Evolutionary conservation across 2,329 filamentous ascomycete species (phyloP).

Genomic region (Fonsecaea pugnacius): DNA sequence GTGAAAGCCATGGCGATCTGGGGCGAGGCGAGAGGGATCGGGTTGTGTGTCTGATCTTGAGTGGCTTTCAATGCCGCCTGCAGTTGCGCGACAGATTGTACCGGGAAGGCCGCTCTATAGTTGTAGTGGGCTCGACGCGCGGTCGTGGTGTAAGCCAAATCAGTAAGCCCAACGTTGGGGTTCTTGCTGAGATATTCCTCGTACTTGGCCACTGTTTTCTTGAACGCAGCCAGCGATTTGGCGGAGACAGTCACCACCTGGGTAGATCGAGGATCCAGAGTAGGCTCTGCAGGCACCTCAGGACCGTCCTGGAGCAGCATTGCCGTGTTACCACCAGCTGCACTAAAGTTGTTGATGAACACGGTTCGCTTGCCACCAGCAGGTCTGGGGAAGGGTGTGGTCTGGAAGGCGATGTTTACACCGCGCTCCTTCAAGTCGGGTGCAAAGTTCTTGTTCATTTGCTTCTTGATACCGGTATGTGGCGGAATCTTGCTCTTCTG

Average conservation of each 20-base stretch:
- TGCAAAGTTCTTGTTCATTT: constrained; percentile 44
- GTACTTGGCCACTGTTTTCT: constrained; percentile 61
- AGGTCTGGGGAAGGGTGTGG: constrained; percentile 42
- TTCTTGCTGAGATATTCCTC: constrained; percentile 60
- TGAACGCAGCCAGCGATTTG: constrained; percentile 55
- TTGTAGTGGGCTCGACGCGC: constrained; percentile 57
- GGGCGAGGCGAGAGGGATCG: constrained; percentile 40
- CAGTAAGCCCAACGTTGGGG: constrained; percentile 56
- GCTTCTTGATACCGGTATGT: constrained; percentile 68
- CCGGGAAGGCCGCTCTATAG: constrained; percentile 43
- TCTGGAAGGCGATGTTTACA: constrained; percentile 52
- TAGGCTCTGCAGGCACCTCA: constrained; percentile 37
- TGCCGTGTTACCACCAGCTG: constrained; percentile 73
- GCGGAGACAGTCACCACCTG: constrained; percentile 65
- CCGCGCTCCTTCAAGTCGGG: constrained; percentile 43
- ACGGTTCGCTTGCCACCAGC: constrained; percentile 45
- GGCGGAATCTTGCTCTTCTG: constrained; percentile 67
- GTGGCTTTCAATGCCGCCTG: constrained; percentile 39
- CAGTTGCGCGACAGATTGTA: constrained; percentile 40
- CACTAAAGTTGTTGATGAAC: constrained; percentile 70
- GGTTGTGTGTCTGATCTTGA: constrained; percentile 37
- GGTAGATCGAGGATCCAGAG: constrained; percentile 58
- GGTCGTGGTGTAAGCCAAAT: constrained; percentile 70
- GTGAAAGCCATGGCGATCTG: constrained; percentile 46
- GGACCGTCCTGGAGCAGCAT: constrained; percentile 68